Conservation (phyloP, 768 basidiomycete genomes). For the Kwoniella bestiolae region DNA sequence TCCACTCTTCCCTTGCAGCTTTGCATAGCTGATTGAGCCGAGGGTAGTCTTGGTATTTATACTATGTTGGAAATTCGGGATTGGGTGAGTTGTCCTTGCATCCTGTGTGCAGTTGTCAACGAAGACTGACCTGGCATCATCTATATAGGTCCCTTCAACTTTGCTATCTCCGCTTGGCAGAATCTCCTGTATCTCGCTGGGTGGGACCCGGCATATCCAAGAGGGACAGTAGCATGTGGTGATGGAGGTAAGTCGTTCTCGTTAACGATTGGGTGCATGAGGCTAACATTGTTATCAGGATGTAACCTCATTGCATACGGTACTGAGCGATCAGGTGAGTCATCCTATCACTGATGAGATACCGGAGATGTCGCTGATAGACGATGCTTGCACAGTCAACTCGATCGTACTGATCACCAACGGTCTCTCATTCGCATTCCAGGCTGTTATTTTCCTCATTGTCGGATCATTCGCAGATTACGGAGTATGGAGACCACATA, state of each 20-base stretch:
- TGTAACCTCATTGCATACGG: constrained; percentile 44
- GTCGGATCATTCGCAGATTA: constrained; percentile 83
- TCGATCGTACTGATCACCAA: constrained; percentile 79
- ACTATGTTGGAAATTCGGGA: constrained; percentile 48
- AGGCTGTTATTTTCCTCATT: constrained; percentile 68
- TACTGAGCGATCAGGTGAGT: constrained; percentile 39
- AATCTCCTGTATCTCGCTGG: constrained; percentile 47
- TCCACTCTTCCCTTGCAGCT: background rate
- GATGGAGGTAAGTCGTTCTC: constrained; percentile 31
- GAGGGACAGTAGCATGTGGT: constrained; percentile 43
- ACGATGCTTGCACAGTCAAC: constrained; percentile 59
- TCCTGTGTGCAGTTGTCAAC: background rate
- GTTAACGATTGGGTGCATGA: no score
- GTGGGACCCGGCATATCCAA: constrained; percentile 47
- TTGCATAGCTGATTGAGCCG: background rate
- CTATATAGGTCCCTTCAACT: constrained; percentile 46
- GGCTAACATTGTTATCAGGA: constrained; percentile 19
- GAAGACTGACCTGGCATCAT: background rate
- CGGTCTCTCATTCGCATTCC: constrained; percentile 77
- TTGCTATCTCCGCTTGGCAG: constrained; percentile 52
- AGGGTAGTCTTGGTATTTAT: constrained; percentile 47
- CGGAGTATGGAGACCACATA: constrained; percentile 79
- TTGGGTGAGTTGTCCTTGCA: constrained; percentile 26
- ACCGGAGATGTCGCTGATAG: background rate
- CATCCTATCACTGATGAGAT: background rate